Base-by-base conservation (phyloP, 805 yeast genomes). In the Spencermartinsiella europaea region DNA sequence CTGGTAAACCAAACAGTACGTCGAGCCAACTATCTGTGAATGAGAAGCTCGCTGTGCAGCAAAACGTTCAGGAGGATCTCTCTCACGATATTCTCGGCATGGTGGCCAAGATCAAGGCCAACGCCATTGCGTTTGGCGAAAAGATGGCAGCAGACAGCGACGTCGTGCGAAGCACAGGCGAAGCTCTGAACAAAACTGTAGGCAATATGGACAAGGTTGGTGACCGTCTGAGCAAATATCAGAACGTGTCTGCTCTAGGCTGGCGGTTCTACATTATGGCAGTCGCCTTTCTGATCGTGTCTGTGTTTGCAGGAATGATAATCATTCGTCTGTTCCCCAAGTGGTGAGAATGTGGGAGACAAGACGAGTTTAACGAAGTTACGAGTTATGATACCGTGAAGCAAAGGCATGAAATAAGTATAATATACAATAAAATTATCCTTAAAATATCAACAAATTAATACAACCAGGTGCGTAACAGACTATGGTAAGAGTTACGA, bases 31-130 rank as follows among this genome's bases (percentile, higher is more conserved):
- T 47, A 31, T 42, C 59, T 4, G 21, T 54, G 27, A 52, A 54
- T 3, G 53, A 52, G 33, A 59, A 59, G 38, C 51, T 65, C 31
- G 53, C 57, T 12, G 49, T 63, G 10, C 58, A 63, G 44, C 53
- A 56, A 20, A 49, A 50, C 25, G 46, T 55, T 21, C 84, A 79
- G 58, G 73, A 73, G 33, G 74, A 73, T 34, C 62, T 79, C 14
- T 57, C 79, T 27, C 61, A 60, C 22, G 82, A 79, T 35, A 64
- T 79, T 41, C 58, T 73, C 2, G 71, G 66, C 16, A 69, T 79
- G 62, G 79, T 80, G 0, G 55, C 69, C 5, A 62, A 67, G 5
- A 69, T 79, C 51, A 76, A 74, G 50, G 59, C 62, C 21, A 74
- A 78, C 16, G 82, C 83, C 1, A 51, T 68, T 25, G 55, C 58